phyloP scores from a whole-genome alignment of 495 filamentous ascomycete species.

The Trichoderma virens region DNA sequence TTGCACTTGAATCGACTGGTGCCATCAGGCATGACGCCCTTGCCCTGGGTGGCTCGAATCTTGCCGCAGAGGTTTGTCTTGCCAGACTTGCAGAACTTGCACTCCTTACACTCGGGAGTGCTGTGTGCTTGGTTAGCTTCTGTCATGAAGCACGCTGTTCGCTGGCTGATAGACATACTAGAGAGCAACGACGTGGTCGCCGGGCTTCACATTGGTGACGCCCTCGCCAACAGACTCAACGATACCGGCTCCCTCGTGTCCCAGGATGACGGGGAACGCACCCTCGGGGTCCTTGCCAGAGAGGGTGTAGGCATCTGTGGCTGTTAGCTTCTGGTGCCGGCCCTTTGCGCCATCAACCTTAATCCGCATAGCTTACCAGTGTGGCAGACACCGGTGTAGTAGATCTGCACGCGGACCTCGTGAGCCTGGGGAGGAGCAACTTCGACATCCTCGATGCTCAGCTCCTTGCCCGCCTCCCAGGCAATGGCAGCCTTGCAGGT shows the following conservation, averaged over 20 bases:
- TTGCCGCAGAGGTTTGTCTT: constrained; percentile 99
- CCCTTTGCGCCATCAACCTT: constrained; percentile 3
- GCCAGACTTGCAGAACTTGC: constrained; percentile 98
- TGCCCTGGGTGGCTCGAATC: constrained; percentile 94
- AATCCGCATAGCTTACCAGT: constrained; percentile 57
- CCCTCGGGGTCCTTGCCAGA: constrained; percentile 98
- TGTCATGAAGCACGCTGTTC: neutral
- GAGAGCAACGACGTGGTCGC: constrained; percentile 88
- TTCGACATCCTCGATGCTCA: constrained; percentile 86
- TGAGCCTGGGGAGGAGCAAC: constrained; percentile 85
- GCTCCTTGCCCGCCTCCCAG: constrained; percentile 87
- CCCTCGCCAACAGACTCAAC: constrained; percentile 97
- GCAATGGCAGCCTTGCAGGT: constrained; percentile 82
- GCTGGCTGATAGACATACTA: constrained; percentile 52
- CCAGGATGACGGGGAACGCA: constrained; percentile 92
- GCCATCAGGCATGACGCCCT: constrained; percentile 95
- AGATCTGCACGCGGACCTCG: constrained; percentile 93
- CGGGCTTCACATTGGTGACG: constrained; percentile 86
- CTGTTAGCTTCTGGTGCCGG: neutral
- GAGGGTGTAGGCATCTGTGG: constrained; percentile 87
- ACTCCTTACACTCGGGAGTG: constrained; percentile 93
- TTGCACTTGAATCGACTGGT: constrained; percentile 92
- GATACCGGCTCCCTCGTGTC: constrained; percentile 93
- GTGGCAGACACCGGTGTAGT: constrained; percentile 97
- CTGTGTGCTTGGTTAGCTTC: constrained; percentile 33